Evolutionary conservation across 2,329 filamentous ascomycete genomes (phyloP).

Genomic region (Alternaria postmessia): DNA sequence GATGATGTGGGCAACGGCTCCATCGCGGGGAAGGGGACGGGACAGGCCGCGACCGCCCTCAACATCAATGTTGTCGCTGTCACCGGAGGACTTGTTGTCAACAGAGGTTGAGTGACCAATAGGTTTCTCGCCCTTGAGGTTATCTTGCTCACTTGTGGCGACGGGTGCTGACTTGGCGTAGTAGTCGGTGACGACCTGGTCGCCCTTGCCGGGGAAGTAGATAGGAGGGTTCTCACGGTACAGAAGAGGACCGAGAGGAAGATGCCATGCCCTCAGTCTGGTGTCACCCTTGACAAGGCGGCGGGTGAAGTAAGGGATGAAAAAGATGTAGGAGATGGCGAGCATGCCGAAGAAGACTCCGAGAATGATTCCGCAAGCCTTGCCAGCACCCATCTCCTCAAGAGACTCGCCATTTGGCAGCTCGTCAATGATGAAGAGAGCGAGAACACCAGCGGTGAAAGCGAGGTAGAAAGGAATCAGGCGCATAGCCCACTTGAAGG

Average conservation of each 20-base stretch:
- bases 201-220: slow-evolving; percentile 52
- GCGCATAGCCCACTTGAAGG: slow-evolving; percentile 60
- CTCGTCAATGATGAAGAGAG: slow-evolving; percentile 67
- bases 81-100: slow-evolving; percentile 7
- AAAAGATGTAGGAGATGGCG: slow-evolving; percentile 36
- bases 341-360: slow-evolving; percentile 39
- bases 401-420: slow-evolving; percentile 46
- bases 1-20: slow-evolving; percentile 6
- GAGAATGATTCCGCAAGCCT: slow-evolving; percentile 37
- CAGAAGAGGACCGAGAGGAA: slow-evolving; percentile 52
- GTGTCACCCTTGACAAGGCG: slow-evolving; percentile 38
- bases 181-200: slow-evolving; percentile 52
- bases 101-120: slow-evolving; percentile 1
- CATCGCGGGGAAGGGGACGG: slow-evolving; percentile 10
- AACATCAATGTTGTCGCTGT: slow-evolving; percentile 9
- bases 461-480: slow-evolving; percentile 61
- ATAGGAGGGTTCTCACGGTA: slow-evolving; percentile 52
- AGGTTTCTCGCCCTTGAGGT: slow-evolving; percentile 18
- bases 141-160: slow-evolving; percentile 1
- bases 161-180: slow-evolving; percentile 46
- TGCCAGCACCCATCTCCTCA: slow-evolving; percentile 42
- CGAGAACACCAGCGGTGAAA: slow-evolving; percentile 58
- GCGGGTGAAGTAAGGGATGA: slow-evolving; percentile 40
- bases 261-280: slow-evolving; percentile 36
- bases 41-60: slow-evolving; percentile 15